These are phyloP conservation scores for Truncatella angustata DNA, from an alignment of 2,329 filamentous ascomycete species.

Conservation along the genomic window DNA sequence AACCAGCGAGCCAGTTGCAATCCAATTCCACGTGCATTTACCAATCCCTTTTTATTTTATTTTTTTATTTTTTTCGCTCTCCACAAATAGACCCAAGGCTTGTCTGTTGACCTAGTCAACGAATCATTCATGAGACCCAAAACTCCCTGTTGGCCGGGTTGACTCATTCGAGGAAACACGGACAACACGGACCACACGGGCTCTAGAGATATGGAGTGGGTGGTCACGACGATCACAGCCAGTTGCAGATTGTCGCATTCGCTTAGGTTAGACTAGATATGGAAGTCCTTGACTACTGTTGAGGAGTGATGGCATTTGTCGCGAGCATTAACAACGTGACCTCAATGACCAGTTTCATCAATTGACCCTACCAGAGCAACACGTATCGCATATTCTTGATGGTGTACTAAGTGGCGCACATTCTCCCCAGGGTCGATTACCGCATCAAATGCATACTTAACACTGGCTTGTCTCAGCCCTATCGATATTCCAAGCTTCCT, in stretches of 20 bases:
- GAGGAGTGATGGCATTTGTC: no score
- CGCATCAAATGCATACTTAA: no score
- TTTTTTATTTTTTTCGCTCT: not conserved
- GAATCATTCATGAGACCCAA: not conserved
- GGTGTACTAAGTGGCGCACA: not conserved
- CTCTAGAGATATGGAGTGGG: not conserved
- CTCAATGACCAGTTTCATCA: no score
- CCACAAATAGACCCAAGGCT: conserved; percentile 5
- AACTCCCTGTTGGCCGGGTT: not conserved
- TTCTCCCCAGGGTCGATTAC: not conserved
- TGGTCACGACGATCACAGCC: not conserved
- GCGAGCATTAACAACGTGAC: no score
- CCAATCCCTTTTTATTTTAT: no score
- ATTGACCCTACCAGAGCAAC: no score
- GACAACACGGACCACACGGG: not conserved
- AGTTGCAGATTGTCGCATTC: not conserved
- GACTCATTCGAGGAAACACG: not conserved
- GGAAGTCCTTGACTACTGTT: not conserved
- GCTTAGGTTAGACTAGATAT: not conserved
- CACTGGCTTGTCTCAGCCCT: no score
- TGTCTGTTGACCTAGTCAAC: not conserved
- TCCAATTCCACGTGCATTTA: not conserved
- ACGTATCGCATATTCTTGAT: conserved; percentile 9
- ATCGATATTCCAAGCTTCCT: not conserved
- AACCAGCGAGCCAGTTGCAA: no score